These are phyloP conservation scores for Cyberlindnera maritima DNA, from an alignment of 805 yeast genomes.

Conservation along the genomic window DNA sequence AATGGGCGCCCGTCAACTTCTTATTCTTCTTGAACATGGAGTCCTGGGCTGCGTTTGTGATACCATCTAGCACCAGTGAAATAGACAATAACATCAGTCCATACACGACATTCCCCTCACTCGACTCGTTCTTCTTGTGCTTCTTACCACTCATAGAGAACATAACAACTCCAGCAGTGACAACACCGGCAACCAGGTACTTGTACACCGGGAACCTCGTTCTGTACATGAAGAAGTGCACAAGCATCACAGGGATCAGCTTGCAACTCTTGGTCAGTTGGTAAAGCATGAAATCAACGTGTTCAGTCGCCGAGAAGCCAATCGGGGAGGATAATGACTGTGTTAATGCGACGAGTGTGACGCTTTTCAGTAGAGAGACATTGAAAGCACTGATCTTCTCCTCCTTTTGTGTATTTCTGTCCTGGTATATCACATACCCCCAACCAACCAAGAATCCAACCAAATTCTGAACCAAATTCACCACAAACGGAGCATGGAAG, in stretches of 20 bases:
- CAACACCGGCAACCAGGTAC: slow-evolving; percentile 71
- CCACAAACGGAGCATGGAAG: slow-evolving; percentile 77
- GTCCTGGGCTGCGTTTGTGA: slow-evolving; percentile 93
- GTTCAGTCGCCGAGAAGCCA: slow-evolving; percentile 71
- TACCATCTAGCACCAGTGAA: slow-evolving; percentile 82
- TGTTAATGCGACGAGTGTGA: slow-evolving; percentile 36
- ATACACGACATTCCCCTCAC: slow-evolving; percentile 38
- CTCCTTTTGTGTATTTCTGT: not conserved
- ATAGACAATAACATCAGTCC: slow-evolving; percentile 60
- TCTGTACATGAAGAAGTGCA: slow-evolving; percentile 69
- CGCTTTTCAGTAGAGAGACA: slow-evolving; percentile 20
- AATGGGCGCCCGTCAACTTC: slow-evolving; percentile 73
- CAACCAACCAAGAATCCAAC: slow-evolving; percentile 72
- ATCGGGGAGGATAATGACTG: slow-evolving; percentile 83
- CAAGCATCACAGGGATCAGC: slow-evolving; percentile 88
- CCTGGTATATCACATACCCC: slow-evolving; percentile 45
- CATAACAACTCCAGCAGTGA: slow-evolving; percentile 77
- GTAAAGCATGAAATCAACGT: slow-evolving; percentile 83
- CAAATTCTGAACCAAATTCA: slow-evolving; percentile 70
- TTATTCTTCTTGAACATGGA: slow-evolving; percentile 56
- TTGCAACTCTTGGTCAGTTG: slow-evolving; percentile 92
- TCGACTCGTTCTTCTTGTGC: slow-evolving; percentile 22
- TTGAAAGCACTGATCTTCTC: slow-evolving; percentile 14
- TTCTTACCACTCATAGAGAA: slow-evolving; percentile 59
- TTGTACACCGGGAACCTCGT: slow-evolving; percentile 72